Evolutionary conservation across 306 rosid genomes (phyloP).

Genomic region (Delonix regia): DNA sequence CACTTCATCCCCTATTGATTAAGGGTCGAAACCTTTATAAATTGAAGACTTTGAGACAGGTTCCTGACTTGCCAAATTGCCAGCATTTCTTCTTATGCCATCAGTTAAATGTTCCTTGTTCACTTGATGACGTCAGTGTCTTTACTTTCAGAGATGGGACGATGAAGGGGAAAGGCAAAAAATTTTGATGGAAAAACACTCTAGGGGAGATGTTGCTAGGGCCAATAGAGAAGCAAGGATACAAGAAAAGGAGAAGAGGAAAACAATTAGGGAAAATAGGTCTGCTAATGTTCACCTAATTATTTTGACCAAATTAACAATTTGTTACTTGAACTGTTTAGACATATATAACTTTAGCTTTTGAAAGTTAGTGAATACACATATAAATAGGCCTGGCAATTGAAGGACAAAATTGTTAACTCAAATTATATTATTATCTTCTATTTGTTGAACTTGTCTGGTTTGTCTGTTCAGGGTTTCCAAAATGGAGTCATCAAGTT

Average conservation of each 20-base stretch:
- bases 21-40: slow-evolving; percentile 94
- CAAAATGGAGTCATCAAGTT: slow-evolving; percentile 40
- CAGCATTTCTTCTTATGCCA: slow-evolving; percentile 28
- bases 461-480: slow-evolving; percentile 52
- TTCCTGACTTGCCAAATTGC: slow-evolving; percentile 33
- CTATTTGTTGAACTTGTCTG: neutral
- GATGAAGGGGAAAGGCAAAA: slow-evolving; percentile 70
- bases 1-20: slow-evolving; percentile 77
- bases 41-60: slow-evolving; percentile 92
- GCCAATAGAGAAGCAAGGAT: slow-evolving; percentile 68
- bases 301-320: neutral
- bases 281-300: slow-evolving; percentile 19
- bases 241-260: slow-evolving; percentile 60
- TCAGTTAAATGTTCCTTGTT: slow-evolving; percentile 16
- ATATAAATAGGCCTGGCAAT: neutral
- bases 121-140: slow-evolving; percentile 12
- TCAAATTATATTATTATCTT: slow-evolving; percentile 2
- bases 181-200: slow-evolving; percentile 76
- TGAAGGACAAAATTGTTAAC: neutral
- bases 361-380: neutral
- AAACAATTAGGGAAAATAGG: slow-evolving; percentile 52
- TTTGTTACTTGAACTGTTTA: neutral
- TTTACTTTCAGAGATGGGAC: slow-evolving; percentile 67
- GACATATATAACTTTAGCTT: neutral
- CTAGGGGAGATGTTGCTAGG: slow-evolving; percentile 76